phyloP scores from a whole-genome alignment of 2,329 filamentous ascomycete species.

The Massarina eburnea region DNA sequence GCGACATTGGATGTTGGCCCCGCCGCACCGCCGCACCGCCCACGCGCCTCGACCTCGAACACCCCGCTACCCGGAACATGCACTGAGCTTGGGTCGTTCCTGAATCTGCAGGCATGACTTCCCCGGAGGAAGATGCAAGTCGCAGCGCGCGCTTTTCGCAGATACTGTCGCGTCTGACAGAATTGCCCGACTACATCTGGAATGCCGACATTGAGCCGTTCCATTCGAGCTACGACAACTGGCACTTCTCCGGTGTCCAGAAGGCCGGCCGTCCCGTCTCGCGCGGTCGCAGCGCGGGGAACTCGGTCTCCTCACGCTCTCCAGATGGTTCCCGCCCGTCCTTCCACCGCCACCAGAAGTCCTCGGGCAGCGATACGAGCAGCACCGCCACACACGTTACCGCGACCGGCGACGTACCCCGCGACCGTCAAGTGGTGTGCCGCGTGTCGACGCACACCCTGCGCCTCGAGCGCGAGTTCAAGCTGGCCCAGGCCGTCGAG shows the following conservation, averaged over 20 bases:
- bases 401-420: constrained; percentile 48
- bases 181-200: constrained; percentile 44
- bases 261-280: constrained; percentile 26
- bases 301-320: constrained; percentile 30
- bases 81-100: constrained; percentile 3
- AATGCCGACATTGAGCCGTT: constrained; percentile 48
- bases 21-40: neutral
- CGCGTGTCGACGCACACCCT: constrained; percentile 80
- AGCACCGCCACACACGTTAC: constrained; percentile 48
- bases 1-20: neutral
- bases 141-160: constrained; percentile 31
- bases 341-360: constrained; percentile 31
- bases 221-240: constrained; percentile 77
- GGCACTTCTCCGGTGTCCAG: constrained; percentile 57
- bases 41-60: neutral
- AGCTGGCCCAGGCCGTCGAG: constrained; percentile 74
- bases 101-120: constrained; percentile 16
- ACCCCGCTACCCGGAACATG: constrained; percentile 10
- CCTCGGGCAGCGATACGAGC: constrained; percentile 40
- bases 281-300: constrained; percentile 25
- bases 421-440: constrained; percentile 66
- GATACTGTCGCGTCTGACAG: constrained; percentile 39
- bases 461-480: constrained; percentile 83
- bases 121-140: constrained; percentile 10
- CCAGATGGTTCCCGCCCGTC: constrained; percentile 34